These are phyloP conservation scores for Fusarium hostae DNA, from an alignment of 2,329 filamentous ascomycete genomes.

Conservation along the genomic window DNA sequence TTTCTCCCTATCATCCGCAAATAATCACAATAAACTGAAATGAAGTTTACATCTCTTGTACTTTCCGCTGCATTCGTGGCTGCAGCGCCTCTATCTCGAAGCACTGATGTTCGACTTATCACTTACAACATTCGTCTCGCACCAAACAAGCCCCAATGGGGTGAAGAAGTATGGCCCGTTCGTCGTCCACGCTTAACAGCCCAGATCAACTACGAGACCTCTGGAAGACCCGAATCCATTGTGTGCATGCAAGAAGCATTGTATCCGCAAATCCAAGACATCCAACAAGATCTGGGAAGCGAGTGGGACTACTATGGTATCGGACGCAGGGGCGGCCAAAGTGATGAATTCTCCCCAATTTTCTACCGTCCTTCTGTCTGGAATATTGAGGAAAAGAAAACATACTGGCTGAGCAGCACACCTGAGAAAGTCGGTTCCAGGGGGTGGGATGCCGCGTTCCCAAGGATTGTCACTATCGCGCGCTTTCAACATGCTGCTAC, in stretches of 20 bases:
- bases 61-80: conserved; percentile 18
- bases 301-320: conserved; percentile 66
- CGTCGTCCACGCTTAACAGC: conserved; percentile 64
- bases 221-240: conserved; percentile 59
- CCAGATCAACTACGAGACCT: conserved; percentile 62
- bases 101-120: conserved; percentile 61
- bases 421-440: conserved; percentile 65
- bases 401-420: conserved; percentile 71
- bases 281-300: conserved; percentile 56
- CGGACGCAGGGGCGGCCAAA: conserved; percentile 67
- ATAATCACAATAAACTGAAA: background rate
- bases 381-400: conserved; percentile 62
- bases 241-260: conserved; percentile 76
- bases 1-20: background rate
- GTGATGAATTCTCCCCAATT: conserved; percentile 76
- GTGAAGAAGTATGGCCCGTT: conserved; percentile 67
- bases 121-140: conserved; percentile 74
- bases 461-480: conserved; percentile 61
- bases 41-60: conserved; percentile 32
- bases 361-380: conserved; percentile 68
- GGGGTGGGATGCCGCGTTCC: conserved; percentile 63
- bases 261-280: conserved; percentile 66
- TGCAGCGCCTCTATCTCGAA: conserved; percentile 19
- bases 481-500: conserved; percentile 55
- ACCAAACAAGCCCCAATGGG: conserved; percentile 57